phyloP scores from a whole-genome alignment of 2,329 filamentous ascomycete genomes.

The Aaosphaeria arxii region DNA sequence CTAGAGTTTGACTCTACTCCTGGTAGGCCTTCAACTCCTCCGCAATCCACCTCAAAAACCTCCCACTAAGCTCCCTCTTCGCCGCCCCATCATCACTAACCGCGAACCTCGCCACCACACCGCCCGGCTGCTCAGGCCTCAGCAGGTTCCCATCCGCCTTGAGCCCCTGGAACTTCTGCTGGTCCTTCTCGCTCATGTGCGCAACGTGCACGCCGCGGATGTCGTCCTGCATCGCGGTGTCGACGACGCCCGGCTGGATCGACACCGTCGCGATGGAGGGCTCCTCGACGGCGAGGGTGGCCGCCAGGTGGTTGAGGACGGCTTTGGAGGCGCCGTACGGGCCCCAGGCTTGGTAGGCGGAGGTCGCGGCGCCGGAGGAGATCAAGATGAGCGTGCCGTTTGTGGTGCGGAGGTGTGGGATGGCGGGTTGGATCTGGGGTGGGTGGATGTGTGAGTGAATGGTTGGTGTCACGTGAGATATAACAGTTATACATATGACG shows the following conservation, averaged over 20 bases:
- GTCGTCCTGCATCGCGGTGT: constrained; percentile 87
- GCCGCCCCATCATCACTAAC: constrained; percentile 38
- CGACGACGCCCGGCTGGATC: constrained; percentile 75
- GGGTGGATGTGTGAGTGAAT: constrained; percentile 1
- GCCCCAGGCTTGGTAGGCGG: constrained; percentile 70
- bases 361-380: constrained; percentile 72
- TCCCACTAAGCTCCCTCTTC: constrained; percentile 65
- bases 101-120: constrained; percentile 79
- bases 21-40: constrained; percentile 21
- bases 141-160: constrained; percentile 71
- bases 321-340: constrained; percentile 82
- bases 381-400: constrained; percentile 73
- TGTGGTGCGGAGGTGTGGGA: constrained; percentile 65
- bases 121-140: constrained; percentile 77
- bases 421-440: constrained; percentile 63
- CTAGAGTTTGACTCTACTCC: no score
- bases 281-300: constrained; percentile 74
- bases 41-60: constrained; percentile 58
- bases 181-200: constrained; percentile 57
- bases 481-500: no score
- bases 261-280: constrained; percentile 69
- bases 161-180: constrained; percentile 64
- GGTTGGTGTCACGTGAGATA: constrained; percentile 5
- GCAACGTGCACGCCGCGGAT: constrained; percentile 70
- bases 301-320: constrained; percentile 74